Base-by-base conservation (phyloP, 495 filamentous ascomycete genomes). In the Ascobolus immersus region DNA sequence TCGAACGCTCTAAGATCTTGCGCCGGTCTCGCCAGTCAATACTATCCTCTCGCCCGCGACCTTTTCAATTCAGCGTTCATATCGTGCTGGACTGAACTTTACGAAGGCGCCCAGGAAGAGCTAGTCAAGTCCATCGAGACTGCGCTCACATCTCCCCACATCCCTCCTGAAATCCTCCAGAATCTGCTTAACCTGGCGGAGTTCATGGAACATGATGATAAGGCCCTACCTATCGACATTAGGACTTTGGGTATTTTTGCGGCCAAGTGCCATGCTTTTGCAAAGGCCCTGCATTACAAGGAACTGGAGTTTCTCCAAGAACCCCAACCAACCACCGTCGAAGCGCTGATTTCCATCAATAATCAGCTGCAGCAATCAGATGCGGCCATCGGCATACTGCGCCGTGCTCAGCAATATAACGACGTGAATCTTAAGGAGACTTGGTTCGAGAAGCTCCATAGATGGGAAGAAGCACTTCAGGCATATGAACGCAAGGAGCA, bases 161-260 rank as follows among this genome's bases (percentile, higher is more conserved):
- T 94, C 17, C 84, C 86, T 0, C 84, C 86, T 0, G 89, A 99
- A 48, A 74, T 99, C 31, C 58, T 94, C 2, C 86, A 92, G 34
- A 73, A 92, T 22, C 63, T 99, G 9, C 68, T 99, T 33, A 99
- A 94, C 51, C 65, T 99, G 10, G 86, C 82, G 2, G 86, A 99
- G 44, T 99, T 94, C 51, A 99, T 99, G 86, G 86, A 99, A 46
- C 86, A 99, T 44, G 86, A 94, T 45, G 86, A 99, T 49, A 94
- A 94, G 47, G 86, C 86, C 4, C 63, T 99, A 15, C 86, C 86
- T 11, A 93, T 99, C 42, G 89, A 99, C 50, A 91, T 99, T 37
- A 68, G 86, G 21, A 75, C 77, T 1, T 58, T 94, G 21, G 86
- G 89, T 13, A 74, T 78, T 44, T 89, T 92, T 47, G 86, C 86